Evolutionary conservation across 2,329 filamentous ascomycete species (phyloP), one percentile per base, ranked within the genome.

Genomic region (Ophiocordyceps camponoti-floridani): DNA sequence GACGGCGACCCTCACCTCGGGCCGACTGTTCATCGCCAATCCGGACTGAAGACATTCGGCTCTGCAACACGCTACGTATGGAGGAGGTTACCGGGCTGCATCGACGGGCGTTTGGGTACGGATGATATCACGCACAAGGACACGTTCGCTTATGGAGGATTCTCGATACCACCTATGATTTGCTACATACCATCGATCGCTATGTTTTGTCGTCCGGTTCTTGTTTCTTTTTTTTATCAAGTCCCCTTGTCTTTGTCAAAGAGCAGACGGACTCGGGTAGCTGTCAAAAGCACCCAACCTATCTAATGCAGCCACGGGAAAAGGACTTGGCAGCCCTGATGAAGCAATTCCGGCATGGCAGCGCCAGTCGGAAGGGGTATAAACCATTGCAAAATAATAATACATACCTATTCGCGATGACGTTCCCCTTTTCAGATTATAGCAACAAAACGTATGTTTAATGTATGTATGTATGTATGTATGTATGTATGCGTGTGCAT

Each of bases 11-110:
- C 79, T 91, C 58, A 77, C 74, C 18, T 72, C 75, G 27, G 78
- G 78, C 43, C 74, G 84, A 49, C 70, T 93, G 47, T 91, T 84
- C 61, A 87, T 93, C 56, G 85, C 85, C 53, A 93, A 93, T 61
- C 85, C 85, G 16, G 85, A 91, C 61, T 74, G 63, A 41, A 27
- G 13, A 5, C 33, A 37, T 6, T 38, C 45, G 42, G 26, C 38
- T 30, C 31, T 33, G 9, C 16, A 14, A 33, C 26, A 13, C n/a
- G 41, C 43, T 40, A 43, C 37, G 47, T 44, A 41, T 27, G 48
- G 37, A 19, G 28, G 11, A 30, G 16, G 23, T 5, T 7, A 3
- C 10, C 16, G 10, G n/a, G 26, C 46, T 48, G 47, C 51, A 51
- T 52, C 43, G 23, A 46, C 26, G 38, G 50, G 49, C 46, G 47